phyloP scores from a whole-genome alignment of 495 filamentous ascomycete genomes.

The Patellaria atrata region DNA sequence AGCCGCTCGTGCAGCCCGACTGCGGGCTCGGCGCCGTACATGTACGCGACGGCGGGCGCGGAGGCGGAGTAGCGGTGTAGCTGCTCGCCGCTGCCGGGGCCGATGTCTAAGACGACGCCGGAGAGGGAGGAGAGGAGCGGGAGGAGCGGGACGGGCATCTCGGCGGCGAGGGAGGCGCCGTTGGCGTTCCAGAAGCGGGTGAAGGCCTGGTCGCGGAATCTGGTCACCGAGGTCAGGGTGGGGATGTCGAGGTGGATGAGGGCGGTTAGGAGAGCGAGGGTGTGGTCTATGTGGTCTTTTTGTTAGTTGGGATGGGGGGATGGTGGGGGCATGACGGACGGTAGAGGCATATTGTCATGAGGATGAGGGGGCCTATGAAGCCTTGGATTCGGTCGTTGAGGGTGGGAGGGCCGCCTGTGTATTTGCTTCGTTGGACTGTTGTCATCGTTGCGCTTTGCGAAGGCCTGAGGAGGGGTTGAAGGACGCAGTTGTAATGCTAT shows the following conservation, averaged over 20 bases:
- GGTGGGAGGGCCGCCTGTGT: too few relatives aligned
- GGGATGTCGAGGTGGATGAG: not conserved
- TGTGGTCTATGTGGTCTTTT: too few relatives aligned
- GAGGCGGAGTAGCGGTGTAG: slow-evolving; percentile 13
- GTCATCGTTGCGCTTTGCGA: too few relatives aligned
- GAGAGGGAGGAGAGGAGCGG: slow-evolving; percentile 13
- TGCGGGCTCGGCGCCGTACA: slow-evolving; percentile 30
- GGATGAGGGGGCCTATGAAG: too few relatives aligned
- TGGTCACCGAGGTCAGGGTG: not conserved
- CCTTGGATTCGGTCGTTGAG: too few relatives aligned
- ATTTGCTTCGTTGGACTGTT: too few relatives aligned
- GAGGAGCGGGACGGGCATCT: slow-evolving; percentile 15
- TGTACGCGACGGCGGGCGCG: slow-evolving; percentile 21
- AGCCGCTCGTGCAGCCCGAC: slow-evolving; percentile 23
- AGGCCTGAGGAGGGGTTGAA: too few relatives aligned
- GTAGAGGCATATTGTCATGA: too few relatives aligned
- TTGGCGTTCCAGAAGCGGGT: slow-evolving; percentile 15
- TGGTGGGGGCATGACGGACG: too few relatives aligned
- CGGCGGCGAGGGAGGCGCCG: slow-evolving; percentile 11
- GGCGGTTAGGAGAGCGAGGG: too few relatives aligned
- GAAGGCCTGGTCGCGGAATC: slow-evolving; percentile 13
- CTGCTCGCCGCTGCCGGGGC: slow-evolving; percentile 26
- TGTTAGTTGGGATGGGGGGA: too few relatives aligned
- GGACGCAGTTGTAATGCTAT: too few relatives aligned
- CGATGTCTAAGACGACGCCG: slow-evolving; percentile 26